Evolutionary conservation across 2,329 filamentous ascomycete genomes (phyloP).

Genomic region (Colletotrichum truncatum): DNA sequence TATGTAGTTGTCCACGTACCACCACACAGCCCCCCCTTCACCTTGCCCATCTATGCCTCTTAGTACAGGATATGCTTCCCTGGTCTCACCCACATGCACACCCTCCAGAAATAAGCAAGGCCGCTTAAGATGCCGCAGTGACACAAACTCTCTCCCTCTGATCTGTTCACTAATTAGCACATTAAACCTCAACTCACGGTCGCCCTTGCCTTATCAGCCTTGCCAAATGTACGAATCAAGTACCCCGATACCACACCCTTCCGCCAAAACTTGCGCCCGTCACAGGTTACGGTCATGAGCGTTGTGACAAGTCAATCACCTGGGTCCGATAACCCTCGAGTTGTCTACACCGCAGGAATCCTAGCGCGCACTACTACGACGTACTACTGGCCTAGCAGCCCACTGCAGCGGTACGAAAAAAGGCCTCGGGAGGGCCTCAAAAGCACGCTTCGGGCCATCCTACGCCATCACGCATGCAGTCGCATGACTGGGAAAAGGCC

Average conservation of each 20-base stretch:
- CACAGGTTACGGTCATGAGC: slow-evolving; percentile 10
- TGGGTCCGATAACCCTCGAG: slow-evolving; percentile 1
- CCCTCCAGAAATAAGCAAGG: not conserved
- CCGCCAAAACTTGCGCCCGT: slow-evolving; percentile 13
- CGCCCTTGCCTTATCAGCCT: slow-evolving; percentile 3
- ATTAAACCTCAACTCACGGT: not conserved
- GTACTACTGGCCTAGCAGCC: slow-evolving; percentile 6
- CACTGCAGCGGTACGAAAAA: slow-evolving; percentile 6
- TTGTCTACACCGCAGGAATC: not conserved
- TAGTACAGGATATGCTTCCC: too few species aligned
- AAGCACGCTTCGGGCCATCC: not conserved
- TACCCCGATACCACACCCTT: slow-evolving; percentile 25
- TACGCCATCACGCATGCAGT: slow-evolving; percentile 27
- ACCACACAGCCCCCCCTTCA: too few species aligned
- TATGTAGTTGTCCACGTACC: not conserved
- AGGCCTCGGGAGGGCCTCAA: slow-evolving; percentile 23
- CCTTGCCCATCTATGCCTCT: too few species aligned
- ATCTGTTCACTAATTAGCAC: not conserved
- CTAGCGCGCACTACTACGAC: slow-evolving; percentile 2
- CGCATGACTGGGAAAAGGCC: slow-evolving; percentile 24
- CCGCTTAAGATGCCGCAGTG: not conserved
- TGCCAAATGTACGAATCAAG: slow-evolving; percentile 8
- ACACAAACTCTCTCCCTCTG: not conserved
- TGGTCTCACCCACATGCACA: not conserved
- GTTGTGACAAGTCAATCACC: slow-evolving; percentile 23